Conservation (phyloP, 2,329 filamentous ascomycete species). For the Talaromyces sp. region DNA sequence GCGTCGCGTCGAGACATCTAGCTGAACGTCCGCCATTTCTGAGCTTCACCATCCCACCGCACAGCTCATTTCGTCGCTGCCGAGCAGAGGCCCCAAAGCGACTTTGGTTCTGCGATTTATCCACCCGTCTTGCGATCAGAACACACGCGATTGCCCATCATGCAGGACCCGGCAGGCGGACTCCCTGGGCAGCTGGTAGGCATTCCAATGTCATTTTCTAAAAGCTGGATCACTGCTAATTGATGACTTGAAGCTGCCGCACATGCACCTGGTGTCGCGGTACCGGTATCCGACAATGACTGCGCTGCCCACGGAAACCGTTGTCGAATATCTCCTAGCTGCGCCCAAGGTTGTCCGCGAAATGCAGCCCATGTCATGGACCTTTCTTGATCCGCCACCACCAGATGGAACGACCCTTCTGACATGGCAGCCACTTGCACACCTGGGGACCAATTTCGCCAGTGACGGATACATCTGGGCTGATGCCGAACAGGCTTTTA, state of each 20-base stretch:
- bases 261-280: slow-evolving; percentile 83
- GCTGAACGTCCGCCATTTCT: neutral
- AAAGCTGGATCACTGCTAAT: neutral
- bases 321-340: slow-evolving; percentile 74
- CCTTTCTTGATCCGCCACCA: slow-evolving; percentile 73
- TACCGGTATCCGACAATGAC: slow-evolving; percentile 72
- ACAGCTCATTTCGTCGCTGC: neutral
- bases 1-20: slow-evolving; percentile 10
- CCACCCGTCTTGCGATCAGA: slow-evolving; percentile 7
- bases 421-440: slow-evolving; percentile 78
- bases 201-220: slow-evolving; percentile 6
- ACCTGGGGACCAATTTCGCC: slow-evolving; percentile 67
- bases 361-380: slow-evolving; percentile 84
- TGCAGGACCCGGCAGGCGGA: slow-evolving; percentile 43
- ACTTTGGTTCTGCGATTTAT: neutral
- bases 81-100: neutral
- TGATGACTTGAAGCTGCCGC: slow-evolving; percentile 57
- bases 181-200: slow-evolving; percentile 41
- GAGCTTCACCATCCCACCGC: neutral
- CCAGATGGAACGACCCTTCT: slow-evolving; percentile 73
- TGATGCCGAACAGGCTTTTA: slow-evolving; percentile 70
- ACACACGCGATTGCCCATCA: slow-evolving; percentile 25
- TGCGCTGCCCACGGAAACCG: slow-evolving; percentile 66
- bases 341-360: slow-evolving; percentile 83
- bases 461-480: slow-evolving; percentile 93